Evolutionary conservation across 345 rosid genomes (phyloP), one percentile per base, ranked within the genome.

Genomic region (Eutrema yunnanense): DNA sequence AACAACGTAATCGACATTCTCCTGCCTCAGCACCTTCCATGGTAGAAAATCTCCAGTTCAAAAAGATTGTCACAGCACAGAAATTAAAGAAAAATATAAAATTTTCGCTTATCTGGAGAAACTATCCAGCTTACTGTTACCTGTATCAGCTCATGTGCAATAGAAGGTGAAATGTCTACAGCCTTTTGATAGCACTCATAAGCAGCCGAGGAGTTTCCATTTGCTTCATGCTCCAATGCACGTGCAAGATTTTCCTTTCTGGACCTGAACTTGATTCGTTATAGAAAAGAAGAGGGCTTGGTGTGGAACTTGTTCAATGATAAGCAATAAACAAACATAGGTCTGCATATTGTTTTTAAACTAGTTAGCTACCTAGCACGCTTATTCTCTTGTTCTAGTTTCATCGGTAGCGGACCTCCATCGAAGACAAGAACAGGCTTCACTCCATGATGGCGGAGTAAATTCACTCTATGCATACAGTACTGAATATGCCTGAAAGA

Each of bases 341-440:
- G 0, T 41, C 8, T 16, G 6, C 42, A 38, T 14, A 71, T 27
- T 71, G 26, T 64, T 3, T 26, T 6, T 53, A 12, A 46, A 46
- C 14, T 36, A 48, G 33, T 38, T n/a, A 32, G 40, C 54, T 22
- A 95, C 97, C 92, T 92, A 38, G 92, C 92, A 43, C 99, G 96
- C 73, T 92, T 92, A 76, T 90, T 95, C 87, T 95, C 99, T 80
- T 95, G 98, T 56, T 95, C 99, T 50, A 82, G 84, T 86, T 95
- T 92, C 98, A 95, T 90, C 0, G 97, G 98, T 59, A 95, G 81
- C 54, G 85, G 75, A 78, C 97, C 99, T 67, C 98, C 98, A 79
- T 95, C 99, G 6, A 95, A 95, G 60, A 92, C 90, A 46, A 95
- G 89, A 79, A 92, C 49, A 13, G 98, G 99, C 80, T 82, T 92